phyloP scores from a whole-genome alignment of 306 rosid species.

The Medicago arabica region DNA sequence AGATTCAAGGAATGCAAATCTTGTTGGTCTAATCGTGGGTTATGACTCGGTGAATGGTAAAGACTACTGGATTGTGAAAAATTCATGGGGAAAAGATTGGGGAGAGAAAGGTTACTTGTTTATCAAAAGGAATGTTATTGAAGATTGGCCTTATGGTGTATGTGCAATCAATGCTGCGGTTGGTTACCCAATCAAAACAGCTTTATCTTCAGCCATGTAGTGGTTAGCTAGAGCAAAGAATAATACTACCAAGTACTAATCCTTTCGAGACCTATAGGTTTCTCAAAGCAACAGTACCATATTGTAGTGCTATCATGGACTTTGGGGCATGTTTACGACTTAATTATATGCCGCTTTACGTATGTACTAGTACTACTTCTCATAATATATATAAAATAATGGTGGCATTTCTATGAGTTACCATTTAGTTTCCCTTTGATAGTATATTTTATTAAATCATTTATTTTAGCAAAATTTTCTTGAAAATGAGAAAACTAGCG shows the following conservation, averaged over 20 bases:
- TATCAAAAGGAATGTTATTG: constrained; percentile 33
- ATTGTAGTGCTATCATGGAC: constrained; percentile 3
- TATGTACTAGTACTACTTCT: no score
- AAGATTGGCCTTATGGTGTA: constrained; percentile 42
- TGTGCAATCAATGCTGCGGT: constrained; percentile 32
- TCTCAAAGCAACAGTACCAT: constrained; percentile 7
- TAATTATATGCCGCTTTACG: no score
- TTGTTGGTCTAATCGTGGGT: constrained; percentile 45
- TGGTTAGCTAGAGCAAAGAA: background rate
- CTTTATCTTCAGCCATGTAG: constrained; percentile 23
- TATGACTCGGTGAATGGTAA: constrained; percentile 40
- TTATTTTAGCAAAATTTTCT: no score
- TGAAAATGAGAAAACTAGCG: no score
- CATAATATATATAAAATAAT: no score
- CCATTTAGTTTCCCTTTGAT: no score
- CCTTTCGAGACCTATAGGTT: background rate
- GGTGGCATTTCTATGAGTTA: no score
- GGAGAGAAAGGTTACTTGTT: constrained; percentile 44
- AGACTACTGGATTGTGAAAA: constrained; percentile 55
- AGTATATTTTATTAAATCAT: no score
- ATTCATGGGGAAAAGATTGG: constrained; percentile 43
- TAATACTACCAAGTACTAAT: background rate
- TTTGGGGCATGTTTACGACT: background rate
- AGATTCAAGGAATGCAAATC: constrained; percentile 26
- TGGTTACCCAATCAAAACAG: constrained; percentile 36